Evolutionary conservation across 169 alveolate genomes (phyloP), one percentile per base, ranked within the genome.

Genomic region (Eimeria necatrix): DNA sequence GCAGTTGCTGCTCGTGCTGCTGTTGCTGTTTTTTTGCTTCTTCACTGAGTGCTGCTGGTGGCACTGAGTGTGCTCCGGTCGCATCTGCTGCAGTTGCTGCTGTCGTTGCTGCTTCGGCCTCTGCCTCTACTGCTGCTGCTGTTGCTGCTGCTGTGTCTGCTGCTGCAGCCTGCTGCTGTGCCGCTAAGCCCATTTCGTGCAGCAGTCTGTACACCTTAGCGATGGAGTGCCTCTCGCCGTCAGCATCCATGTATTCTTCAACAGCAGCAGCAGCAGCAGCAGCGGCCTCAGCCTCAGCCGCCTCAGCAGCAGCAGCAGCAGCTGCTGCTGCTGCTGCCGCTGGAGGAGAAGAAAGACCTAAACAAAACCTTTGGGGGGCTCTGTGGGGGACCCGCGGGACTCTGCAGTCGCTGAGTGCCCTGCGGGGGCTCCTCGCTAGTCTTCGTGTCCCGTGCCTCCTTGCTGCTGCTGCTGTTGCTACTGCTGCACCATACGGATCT

Each of bases 271-370:
- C 46, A 14, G 78, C n/a, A 14, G 41, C 41, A 32, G 41, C 41
- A 32, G 41, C 41, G 41, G 41, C 41, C 41, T 32, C 41, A 32
- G 41, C 41, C 41, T 32, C 41, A 32, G 41, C 41, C 41, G 41
- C 41, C 41, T 32, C 41, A 32, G 41, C 41, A 32, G 41, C 41
- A 32, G 41, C 41, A 32, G 78, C 78, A 14, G 12, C 78, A 0
- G n/a, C 78, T n/a, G 12, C 32, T n/a, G 78, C 78, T 68, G n/a
- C 78, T 68, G 78, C 78, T 68, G 32, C 32, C n/a, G 78, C 32
- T n/a, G 68, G 68, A 12, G 68, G 68, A 3, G 68, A 56, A 18
- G 68, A 56, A 56, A 10, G 20, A 10, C 68, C 68, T 18, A 56
- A 56, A 3, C 68, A 10, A 56, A 18, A 56, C 4, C 68, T 18